A percentile compares a stretch with the other conserved stretches of the same genome.
These are phyloP conservation scores for Pythium dissimile DNA, from an alignment of 352 stramenopile species.

Conservation along the genomic window DNA sequence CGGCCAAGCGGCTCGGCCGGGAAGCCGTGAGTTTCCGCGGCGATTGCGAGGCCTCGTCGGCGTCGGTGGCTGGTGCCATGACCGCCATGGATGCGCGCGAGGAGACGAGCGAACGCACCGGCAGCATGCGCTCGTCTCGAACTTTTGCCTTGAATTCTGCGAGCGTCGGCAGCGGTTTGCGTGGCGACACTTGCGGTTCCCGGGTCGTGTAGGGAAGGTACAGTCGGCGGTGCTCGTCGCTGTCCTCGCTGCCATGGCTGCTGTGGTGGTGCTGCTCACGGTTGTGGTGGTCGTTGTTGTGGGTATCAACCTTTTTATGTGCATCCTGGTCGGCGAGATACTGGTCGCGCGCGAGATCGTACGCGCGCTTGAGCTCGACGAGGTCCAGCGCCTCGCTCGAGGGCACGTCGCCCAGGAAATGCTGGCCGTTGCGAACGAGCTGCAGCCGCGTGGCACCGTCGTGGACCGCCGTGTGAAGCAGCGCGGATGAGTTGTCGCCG, in stretches of 20 bases:
- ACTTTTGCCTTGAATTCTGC: constrained; percentile 36
- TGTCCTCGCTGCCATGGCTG: background rate
- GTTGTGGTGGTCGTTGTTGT: background rate
- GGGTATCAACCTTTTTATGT: background rate
- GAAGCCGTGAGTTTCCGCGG: background rate
- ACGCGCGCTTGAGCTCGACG: constrained; percentile 10
- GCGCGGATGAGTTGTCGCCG: constrained; percentile 37
- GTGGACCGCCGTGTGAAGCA: constrained; percentile 51
- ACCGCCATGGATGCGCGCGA: constrained; percentile 7
- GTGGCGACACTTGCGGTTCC: constrained; percentile 36
- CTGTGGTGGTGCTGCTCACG: background rate
- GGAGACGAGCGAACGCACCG: constrained; percentile 27
- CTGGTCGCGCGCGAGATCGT: constrained; percentile 14
- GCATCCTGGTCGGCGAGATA: constrained; percentile 2
- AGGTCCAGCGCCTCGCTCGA: constrained; percentile 33
- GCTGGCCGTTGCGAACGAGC: constrained; percentile 41
- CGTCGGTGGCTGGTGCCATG: background rate
- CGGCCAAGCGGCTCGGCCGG: background rate
- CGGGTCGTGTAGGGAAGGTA: constrained; percentile 76
- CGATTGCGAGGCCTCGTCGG: background rate
- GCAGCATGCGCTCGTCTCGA: constrained; percentile 48
- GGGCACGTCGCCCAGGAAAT: constrained; percentile 37
- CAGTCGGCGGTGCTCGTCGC: constrained; percentile 3
- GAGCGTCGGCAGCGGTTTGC: constrained; percentile 44
- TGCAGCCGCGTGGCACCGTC: constrained; percentile 47